Base-by-base conservation (phyloP, 306 rosid species). In the Casuarina cunninghamiana region DNA sequence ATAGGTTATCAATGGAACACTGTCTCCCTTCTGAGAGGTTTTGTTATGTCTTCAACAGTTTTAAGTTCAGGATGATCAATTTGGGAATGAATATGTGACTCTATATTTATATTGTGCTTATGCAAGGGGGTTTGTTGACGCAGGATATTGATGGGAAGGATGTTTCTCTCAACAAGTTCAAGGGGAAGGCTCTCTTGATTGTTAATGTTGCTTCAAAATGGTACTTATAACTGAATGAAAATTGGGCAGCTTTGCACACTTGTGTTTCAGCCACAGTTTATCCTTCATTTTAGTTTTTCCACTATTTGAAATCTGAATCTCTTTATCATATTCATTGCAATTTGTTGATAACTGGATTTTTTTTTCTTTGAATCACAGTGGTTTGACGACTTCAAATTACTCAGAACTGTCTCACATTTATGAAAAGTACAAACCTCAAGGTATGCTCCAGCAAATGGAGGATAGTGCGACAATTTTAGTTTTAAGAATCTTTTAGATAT, bases 191-290 rank as follows among this genome's bases (percentile, higher is more conserved):
- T 90, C 91, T 93, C 7, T 83, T 96, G 91, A 83, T 96, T 71
- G 99, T 96, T 75, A 96, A 96, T 69, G 99, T 96, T 84, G 99
- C 99, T 85, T 96, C 99, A 61, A 86, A 75, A 88, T 96, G 99
- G 99, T 96, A 96, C 73, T 73, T 8, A 69, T 37, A 61, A 43
- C 72, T 62, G 62, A 21, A 67, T 70, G 58, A 73, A 49, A 11
- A 26, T 75, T 61, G 8, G 58, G 32, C 70, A 19, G 41, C 61
- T 72, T 26, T 21, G 13, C 63, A 65, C 78, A 44, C 53, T 55
- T 50, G 17, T 66, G 80, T 74, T 45, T 39, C 19, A 77, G 19
- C 49, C 65, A 17, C 51, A 21, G 8, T 53, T 63, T 54, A 43
- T 39, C 71, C 32, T 10, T 41, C 53, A 73, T 63, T 41, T 53